Conservation (phyloP, 1,139 yeast species). For the Tardiomyces blankii region DNA sequence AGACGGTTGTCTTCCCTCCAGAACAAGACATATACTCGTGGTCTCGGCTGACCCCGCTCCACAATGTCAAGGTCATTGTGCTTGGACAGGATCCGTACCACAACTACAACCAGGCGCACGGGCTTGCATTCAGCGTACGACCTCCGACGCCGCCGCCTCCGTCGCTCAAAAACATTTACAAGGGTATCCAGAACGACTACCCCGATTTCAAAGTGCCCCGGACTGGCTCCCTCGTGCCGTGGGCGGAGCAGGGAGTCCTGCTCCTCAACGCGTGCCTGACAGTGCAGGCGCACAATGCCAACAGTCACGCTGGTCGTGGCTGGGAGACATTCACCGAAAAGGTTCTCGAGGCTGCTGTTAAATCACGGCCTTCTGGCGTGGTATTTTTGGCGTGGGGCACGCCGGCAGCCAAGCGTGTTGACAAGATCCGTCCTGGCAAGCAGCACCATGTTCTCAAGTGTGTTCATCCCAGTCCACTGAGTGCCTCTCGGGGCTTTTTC, state of each 20-base stretch:
- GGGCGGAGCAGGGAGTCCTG: constrained; percentile 88
- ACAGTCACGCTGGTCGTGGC: constrained; percentile 82
- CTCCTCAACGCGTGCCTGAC: constrained; percentile 83
- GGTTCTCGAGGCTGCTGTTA: constrained; percentile 44
- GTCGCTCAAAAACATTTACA: constrained; percentile 77
- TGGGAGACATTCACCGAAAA: constrained; percentile 88
- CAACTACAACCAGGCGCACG: constrained; percentile 88
- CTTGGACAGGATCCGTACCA: constrained; percentile 98
- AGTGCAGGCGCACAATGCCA: constrained; percentile 88
- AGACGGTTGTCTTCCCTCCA: constrained; percentile 65
- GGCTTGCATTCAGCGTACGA: constrained; percentile 83
- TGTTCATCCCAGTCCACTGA: constrained; percentile 92
- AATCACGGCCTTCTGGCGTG: constrained; percentile 37
- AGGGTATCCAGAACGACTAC: constrained; percentile 60
- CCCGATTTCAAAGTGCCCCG: constrained; percentile 56
- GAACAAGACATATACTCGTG: constrained; percentile 74
- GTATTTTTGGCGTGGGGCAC: constrained; percentile 91
- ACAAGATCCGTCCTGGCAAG: constrained; percentile 28
- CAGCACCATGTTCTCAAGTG: constrained; percentile 44
- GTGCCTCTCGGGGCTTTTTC: constrained; percentile 80
- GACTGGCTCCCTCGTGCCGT: constrained; percentile 58
- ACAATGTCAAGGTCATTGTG: constrained; percentile 62
- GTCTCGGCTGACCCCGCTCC: constrained; percentile 78
- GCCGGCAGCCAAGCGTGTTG: constrained; percentile 74
- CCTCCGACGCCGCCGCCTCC: constrained; percentile 88